Conservation (phyloP, 257 asterid species). For the Solanum sejunctum region DNA sequence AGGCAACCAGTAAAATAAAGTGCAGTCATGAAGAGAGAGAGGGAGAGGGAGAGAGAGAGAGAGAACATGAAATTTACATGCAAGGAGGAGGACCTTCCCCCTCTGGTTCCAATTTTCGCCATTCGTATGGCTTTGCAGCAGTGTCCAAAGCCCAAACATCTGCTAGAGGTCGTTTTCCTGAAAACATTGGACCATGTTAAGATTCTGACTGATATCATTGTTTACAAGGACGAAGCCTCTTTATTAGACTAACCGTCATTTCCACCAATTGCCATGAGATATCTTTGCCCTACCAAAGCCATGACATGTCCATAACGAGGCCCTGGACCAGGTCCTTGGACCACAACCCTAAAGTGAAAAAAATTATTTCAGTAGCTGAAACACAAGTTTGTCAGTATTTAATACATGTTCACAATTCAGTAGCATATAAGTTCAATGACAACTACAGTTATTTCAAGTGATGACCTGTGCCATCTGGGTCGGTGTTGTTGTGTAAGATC, state of each 20-base stretch:
- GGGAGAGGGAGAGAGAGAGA: neutral
- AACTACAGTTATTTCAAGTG: neutral
- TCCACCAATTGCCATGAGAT: conserved; percentile 99
- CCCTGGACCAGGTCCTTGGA: conserved; percentile 99
- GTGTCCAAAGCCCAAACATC: conserved; percentile 99
- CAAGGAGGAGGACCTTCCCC: conserved; percentile 99
- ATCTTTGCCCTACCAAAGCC: conserved; percentile 99
- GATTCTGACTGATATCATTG: conserved; percentile 2
- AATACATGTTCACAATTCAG: neutral
- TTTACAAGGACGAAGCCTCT: neutral
- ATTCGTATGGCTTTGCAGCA: conserved; percentile 99
- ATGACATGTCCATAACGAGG: conserved; percentile 99
- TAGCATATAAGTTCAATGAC: neutral
- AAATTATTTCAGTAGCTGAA: neutral
- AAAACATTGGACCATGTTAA: conserved; percentile 14
- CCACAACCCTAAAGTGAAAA: conserved; percentile 66
- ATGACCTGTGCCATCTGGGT: conserved; percentile 96
- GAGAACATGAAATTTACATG: conserved; percentile 51
- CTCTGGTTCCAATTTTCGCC: conserved; percentile 99
- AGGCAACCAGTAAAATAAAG: neutral
- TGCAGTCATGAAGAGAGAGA: neutral
- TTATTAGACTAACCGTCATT: conserved; percentile 70
- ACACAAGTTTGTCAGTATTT: neutral
- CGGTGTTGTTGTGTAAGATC: conserved; percentile 94
- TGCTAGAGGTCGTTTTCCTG: conserved; percentile 97